These are phyloP conservation scores for Pythium coloratum DNA, from an alignment of 352 stramenopile genomes.

Conservation along the genomic window DNA sequence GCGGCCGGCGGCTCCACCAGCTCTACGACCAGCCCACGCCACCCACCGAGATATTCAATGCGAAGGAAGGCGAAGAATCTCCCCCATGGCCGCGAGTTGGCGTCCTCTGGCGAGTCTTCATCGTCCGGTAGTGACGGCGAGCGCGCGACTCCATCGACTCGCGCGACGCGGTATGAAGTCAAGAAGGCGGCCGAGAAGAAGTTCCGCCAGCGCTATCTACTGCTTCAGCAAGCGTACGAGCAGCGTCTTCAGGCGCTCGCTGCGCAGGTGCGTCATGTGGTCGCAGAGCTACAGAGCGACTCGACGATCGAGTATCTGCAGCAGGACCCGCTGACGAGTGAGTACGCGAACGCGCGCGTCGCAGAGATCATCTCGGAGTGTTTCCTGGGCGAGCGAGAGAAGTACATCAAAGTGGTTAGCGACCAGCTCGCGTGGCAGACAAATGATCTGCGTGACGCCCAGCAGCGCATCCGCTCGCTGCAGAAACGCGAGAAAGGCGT, in stretches of 20 bases:
- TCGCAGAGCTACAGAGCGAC: conserved; percentile 60
- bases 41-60: neutral
- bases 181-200: conserved; percentile 69
- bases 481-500: conserved; percentile 40
- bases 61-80: neutral
- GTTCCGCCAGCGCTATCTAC: conserved; percentile 64
- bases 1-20: neutral
- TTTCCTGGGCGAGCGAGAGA: conserved; percentile 66
- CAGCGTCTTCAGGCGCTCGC: conserved; percentile 61
- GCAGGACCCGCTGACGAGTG: conserved; percentile 60
- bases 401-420: conserved; percentile 70
- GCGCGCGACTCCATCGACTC: neutral
- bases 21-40: neutral
- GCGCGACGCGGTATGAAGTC: conserved; percentile 32
- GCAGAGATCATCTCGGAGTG: conserved; percentile 69
- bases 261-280: conserved; percentile 45
- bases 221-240: conserved; percentile 75
- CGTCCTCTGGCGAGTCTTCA: conserved; percentile 2
- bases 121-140: neutral
- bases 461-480: conserved; percentile 44
- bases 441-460: conserved; percentile 52
- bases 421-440: conserved; percentile 75
- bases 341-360: conserved; percentile 59
- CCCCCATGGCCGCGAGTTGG: neutral
- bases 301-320: conserved; percentile 61